These are phyloP conservation scores for Westerdykella sp. DNA, from an alignment of 2,329 filamentous ascomycete genomes.

Conservation along the genomic window DNA sequence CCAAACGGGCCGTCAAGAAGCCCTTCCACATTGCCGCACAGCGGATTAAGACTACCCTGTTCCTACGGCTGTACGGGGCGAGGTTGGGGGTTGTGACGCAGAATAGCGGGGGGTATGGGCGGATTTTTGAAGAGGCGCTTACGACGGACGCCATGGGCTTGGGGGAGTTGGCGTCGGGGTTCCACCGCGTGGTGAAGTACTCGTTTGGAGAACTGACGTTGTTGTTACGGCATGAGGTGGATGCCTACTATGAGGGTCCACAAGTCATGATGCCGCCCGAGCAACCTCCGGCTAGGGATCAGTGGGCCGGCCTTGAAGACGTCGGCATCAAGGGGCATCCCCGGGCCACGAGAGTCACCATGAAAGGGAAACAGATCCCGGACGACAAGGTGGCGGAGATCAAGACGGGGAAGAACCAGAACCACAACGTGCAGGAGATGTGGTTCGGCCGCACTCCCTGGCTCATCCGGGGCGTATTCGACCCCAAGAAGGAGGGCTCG, in stretches of 20 bases:
- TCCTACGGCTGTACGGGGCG: too few species aligned
- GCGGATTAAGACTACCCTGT: neutral
- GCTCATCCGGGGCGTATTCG: slow-evolving; percentile 7
- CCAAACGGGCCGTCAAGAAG: neutral
- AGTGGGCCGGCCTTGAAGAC: too few species aligned
- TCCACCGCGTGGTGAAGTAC: slow-evolving; percentile 17
- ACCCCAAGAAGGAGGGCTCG: neutral
- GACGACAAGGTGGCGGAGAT: neutral
- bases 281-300: too few species aligned
- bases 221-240: slow-evolving; percentile 16
- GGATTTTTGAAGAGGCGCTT: neutral
- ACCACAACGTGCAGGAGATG: slow-evolving; percentile 6
- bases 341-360: neutral
- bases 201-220: slow-evolving; percentile 11
- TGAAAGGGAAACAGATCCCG: neutral
- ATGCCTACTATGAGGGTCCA: slow-evolving; percentile 13
- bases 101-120: neutral
- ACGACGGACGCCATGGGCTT: neutral
- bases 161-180: slow-evolving; percentile 1
- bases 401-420: neutral
- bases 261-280: neutral
- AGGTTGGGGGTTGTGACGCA: neutral
- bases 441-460: slow-evolving; percentile 19
- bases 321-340: neutral
- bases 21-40: neutral